A percentile compares a stretch with the other conserved stretches of the same genome.
Evolutionary conservation across 306 rosid genomes (phyloP).

Genomic region (Argentina anserina): DNA sequence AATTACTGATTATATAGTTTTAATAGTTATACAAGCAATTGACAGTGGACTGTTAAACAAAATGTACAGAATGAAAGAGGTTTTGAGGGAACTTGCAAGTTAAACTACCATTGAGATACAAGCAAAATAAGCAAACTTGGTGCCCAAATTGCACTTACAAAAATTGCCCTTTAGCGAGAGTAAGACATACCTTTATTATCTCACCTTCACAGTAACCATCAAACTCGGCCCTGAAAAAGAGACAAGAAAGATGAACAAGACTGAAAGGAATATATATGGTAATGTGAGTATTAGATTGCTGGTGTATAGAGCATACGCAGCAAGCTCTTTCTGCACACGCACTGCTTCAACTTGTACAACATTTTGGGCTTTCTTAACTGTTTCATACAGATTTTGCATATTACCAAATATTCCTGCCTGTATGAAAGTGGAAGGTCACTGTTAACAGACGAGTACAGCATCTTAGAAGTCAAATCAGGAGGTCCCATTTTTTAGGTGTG

Average conservation of each 20-base stretch:
- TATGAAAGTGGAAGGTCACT: constrained; percentile 22
- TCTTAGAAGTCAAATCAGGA: background rate
- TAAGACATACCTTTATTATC: constrained; percentile 56
- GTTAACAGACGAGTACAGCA: background rate
- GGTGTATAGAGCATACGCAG: constrained; percentile 44
- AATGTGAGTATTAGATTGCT: background rate
- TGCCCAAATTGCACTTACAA: background rate
- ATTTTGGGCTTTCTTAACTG: constrained; percentile 79
- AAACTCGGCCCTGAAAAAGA: constrained; percentile 68
- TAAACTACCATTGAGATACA: background rate
- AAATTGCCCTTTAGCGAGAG: constrained; percentile 5
- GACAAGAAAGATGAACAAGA: constrained; percentile 11
- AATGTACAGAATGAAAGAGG: background rate
- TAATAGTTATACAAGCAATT: too few species aligned
- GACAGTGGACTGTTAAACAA: background rate
- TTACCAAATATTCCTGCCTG: constrained; percentile 76
- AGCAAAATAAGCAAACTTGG: background rate
- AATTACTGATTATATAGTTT: constrained; percentile 1
- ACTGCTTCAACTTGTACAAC: constrained; percentile 87
- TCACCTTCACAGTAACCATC: constrained; percentile 86
- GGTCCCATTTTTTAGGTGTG: background rate
- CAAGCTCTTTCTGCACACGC: constrained; percentile 85
- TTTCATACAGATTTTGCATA: constrained; percentile 77
- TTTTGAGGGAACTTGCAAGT: background rate
- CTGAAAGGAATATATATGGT: background rate